phyloP scores from a whole-genome alignment of 306 rosid genomes.

The Acacia melanoxylon region DNA sequence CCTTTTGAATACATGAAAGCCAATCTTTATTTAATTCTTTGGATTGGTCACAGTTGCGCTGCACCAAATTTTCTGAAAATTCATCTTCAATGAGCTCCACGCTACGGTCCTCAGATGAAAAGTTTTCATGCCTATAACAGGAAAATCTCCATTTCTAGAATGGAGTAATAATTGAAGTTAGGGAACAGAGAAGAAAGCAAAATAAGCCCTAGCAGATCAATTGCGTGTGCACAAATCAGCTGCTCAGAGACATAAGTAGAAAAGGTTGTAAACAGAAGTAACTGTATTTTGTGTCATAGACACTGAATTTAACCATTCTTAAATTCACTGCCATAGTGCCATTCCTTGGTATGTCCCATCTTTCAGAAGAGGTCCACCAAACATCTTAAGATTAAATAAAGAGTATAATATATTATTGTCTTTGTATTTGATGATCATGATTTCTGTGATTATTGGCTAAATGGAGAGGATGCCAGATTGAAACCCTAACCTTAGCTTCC shows the following conservation, averaged over 20 bases:
- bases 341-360: not conserved
- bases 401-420: not conserved
- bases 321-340: not conserved
- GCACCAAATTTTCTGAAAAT: constrained; percentile 37
- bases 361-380: not conserved
- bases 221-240: not conserved
- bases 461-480: not conserved
- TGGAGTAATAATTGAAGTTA: constrained; percentile 24
- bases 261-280: not conserved
- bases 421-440: not conserved
- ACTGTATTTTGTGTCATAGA: not conserved
- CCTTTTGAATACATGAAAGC: constrained; percentile 39
- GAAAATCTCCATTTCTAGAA: constrained; percentile 44
- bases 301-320: not conserved
- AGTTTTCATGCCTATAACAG: constrained; percentile 41
- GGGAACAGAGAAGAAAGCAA: not conserved
- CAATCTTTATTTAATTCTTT: constrained; percentile 36
- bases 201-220: constrained; percentile 7
- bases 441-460: not conserved
- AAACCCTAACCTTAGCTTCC: not conserved
- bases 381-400: not conserved
- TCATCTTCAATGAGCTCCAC: constrained; percentile 36
- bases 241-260: not conserved
- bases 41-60: constrained; percentile 25
- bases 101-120: constrained; percentile 32